These are phyloP conservation scores for Jaltomata sinuosa DNA, from an alignment of 257 asterid species.

Conservation along the genomic window DNA sequence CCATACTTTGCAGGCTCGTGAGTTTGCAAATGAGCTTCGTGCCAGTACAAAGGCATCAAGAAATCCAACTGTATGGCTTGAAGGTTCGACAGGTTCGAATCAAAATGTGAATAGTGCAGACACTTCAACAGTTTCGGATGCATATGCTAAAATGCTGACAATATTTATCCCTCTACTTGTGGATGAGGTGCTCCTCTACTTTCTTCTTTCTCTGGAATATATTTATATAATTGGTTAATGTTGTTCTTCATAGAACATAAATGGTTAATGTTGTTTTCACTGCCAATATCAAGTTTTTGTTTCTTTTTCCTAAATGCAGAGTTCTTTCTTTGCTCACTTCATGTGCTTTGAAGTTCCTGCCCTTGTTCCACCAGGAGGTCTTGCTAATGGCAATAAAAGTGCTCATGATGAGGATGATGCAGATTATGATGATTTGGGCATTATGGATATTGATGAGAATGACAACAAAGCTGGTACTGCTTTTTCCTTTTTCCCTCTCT, in stretches of 20 bases:
- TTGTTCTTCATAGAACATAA: neutral
- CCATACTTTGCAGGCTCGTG: constrained; percentile 69
- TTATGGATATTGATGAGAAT: constrained; percentile 52
- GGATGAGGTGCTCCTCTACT: constrained; percentile 65
- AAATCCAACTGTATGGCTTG: constrained; percentile 78
- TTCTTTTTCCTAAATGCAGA: constrained; percentile 38
- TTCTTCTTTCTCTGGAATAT: constrained; percentile 2
- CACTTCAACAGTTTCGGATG: constrained; percentile 78
- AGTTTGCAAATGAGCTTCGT: constrained; percentile 96
- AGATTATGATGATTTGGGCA: constrained; percentile 64
- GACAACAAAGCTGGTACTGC: constrained; percentile 36
- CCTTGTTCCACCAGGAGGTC: constrained; percentile 60
- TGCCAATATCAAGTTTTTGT: neutral
- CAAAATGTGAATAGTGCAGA: constrained; percentile 61
- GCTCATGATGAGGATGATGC: constrained; percentile 25
- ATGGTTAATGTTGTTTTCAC: neutral
- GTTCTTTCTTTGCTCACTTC: constrained; percentile 89
- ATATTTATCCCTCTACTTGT: constrained; percentile 84
- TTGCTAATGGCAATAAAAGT: constrained; percentile 45
- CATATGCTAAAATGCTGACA: constrained; percentile 76
- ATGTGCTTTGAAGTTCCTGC: constrained; percentile 97
- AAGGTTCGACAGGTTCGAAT: constrained; percentile 52
- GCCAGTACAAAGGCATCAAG: constrained; percentile 69
- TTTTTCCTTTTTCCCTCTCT: neutral
- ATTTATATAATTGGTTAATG: neutral